Percentiles rank a stretch among this genome's conserved stretches.
These are phyloP conservation scores for Auxenochlorella protothecoides DNA, from an alignment of 139 green algal genomes.

Conservation along the genomic window DNA sequence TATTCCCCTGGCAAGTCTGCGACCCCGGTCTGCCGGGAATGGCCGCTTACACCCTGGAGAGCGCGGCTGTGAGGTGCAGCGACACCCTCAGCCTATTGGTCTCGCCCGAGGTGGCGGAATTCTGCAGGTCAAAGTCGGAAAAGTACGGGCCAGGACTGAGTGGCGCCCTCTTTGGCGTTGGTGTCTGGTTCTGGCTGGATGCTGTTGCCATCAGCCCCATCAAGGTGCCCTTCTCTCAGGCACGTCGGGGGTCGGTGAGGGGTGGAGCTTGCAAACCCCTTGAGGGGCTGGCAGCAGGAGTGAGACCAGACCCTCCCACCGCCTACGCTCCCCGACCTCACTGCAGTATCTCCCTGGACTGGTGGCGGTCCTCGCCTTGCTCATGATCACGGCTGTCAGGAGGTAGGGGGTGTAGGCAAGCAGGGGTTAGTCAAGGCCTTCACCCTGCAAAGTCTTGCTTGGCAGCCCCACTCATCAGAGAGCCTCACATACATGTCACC, in stretches of 20 bases:
- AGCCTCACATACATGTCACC: too few relatives aligned
- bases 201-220: constrained; percentile 37
- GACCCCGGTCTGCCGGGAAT: too few relatives aligned
- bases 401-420: constrained; percentile 19
- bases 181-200: constrained; percentile 85
- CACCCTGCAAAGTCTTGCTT: neutral
- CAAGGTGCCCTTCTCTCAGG: constrained; percentile 62
- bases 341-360: constrained; percentile 78
- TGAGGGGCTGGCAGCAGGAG: too few relatives aligned
- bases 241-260: constrained; percentile 9
- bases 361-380: constrained; percentile 66
- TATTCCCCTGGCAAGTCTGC: too few relatives aligned
- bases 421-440: neutral
- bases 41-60: too few relatives aligned
- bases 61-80: too few relatives aligned
- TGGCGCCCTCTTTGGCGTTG: constrained; percentile 60
- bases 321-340: too few relatives aligned
- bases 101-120: too few relatives aligned
- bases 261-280: neutral
- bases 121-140: too few relatives aligned
- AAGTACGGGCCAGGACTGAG: too few relatives aligned
- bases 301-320: too few relatives aligned
- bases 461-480: neutral
- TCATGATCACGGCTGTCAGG: constrained; percentile 84
- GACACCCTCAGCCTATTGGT: too few relatives aligned